Evolutionary conservation across 2,329 filamentous ascomycete species (phyloP).

Genomic region (Rugonectria rugulosa): DNA sequence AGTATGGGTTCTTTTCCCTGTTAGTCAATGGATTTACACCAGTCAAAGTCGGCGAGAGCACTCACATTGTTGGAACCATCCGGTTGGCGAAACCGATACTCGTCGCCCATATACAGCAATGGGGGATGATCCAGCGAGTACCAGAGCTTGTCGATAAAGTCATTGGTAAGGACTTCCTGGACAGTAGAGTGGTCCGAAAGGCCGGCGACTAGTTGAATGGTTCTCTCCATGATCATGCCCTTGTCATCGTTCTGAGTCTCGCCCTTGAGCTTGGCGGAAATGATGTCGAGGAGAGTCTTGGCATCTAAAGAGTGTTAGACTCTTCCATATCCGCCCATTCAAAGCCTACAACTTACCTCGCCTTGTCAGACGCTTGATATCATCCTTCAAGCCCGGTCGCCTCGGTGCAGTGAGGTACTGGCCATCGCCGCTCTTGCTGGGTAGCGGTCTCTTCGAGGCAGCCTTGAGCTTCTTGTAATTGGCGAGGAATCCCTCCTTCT

Average conservation of each 20-base stretch:
- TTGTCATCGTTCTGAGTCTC: conserved; percentile 74
- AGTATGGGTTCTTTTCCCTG: conserved; percentile 63
- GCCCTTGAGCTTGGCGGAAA: conserved; percentile 69
- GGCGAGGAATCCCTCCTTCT: conserved; percentile 36
- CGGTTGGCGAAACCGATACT: conserved; percentile 71
- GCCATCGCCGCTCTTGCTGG: conserved; percentile 69
- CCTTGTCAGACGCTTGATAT: conserved; percentile 31
- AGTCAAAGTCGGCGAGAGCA: neutral
- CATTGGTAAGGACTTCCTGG: conserved; percentile 69
- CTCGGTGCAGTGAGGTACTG: conserved; percentile 59
- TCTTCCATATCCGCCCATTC: neutral
- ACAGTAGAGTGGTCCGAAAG: conserved; percentile 69
- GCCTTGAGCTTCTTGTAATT: conserved; percentile 45
- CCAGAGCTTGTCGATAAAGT: conserved; percentile 75
- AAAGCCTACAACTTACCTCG: conserved; percentile 27
- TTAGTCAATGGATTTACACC: neutral
- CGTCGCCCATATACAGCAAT: conserved; percentile 67
- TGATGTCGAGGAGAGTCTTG: conserved; percentile 66
- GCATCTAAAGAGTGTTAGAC: conserved; percentile 56
- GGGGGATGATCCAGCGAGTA: conserved; percentile 76
- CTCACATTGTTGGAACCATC: conserved; percentile 74
- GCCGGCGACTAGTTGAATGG: conserved; percentile 73
- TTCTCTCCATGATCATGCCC: conserved; percentile 77
- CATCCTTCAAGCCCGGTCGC: conserved; percentile 47
- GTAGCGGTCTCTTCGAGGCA: conserved; percentile 67